phyloP scores from a whole-genome alignment of 352 stramenopile species.

The Vaucheria bursata region DNA sequence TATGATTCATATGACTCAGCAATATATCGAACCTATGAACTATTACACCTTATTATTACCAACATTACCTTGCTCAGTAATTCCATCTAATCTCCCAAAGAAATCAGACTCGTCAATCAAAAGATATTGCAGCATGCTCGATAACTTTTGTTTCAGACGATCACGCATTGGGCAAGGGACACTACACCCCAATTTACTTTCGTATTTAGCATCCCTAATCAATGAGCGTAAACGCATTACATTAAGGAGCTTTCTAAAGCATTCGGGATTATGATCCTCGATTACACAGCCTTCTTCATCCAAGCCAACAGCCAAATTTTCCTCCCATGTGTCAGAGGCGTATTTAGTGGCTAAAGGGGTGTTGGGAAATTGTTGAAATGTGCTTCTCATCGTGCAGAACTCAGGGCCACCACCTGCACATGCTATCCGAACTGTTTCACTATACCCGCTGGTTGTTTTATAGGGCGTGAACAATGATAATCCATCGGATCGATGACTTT shows the following conservation, averaged over 20 bases:
- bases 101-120: too few relatives aligned
- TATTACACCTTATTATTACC: too few relatives aligned
- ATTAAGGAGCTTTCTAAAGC: background rate
- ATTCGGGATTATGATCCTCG: constrained; percentile 1
- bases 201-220: background rate
- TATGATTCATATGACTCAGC: too few relatives aligned
- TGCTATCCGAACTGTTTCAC: background rate
- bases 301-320: background rate
- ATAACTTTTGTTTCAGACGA: background rate
- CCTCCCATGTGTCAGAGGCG: background rate
- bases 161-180: background rate
- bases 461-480: too few relatives aligned
- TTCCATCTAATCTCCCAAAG: too few relatives aligned
- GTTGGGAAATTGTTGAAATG: background rate
- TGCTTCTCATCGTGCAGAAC: background rate
- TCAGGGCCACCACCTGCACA: background rate
- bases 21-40: too few relatives aligned
- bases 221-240: background rate
- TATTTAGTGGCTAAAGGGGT: background rate
- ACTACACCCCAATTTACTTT: too few relatives aligned
- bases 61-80: too few relatives aligned
- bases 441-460: too few relatives aligned
- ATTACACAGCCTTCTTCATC: background rate
- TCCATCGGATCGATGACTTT: too few relatives aligned
- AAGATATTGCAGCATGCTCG: background rate